Evolutionary conservation across 345 rosid genomes (phyloP), one percentile per base, ranked within the genome.

Genomic region (Atalantia buxifolia): DNA sequence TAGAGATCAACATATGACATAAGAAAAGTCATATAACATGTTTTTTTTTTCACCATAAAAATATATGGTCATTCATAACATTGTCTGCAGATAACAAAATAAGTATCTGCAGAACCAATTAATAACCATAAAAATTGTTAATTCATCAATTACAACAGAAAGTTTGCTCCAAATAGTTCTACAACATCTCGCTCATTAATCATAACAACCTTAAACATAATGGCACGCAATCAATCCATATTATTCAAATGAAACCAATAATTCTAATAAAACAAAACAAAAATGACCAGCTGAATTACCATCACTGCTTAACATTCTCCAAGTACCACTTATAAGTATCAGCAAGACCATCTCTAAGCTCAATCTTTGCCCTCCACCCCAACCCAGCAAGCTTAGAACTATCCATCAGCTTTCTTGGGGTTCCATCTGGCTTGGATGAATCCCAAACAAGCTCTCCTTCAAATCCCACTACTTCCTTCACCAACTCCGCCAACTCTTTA

Each of bases 321-420:
- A 87, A 78, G 77, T 94, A 96, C 99, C 98, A 96, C 57, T 88
- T 86, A 66, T 96, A 96, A 68, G 98, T 96, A 72, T 87, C 94
- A 33, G 80, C 77, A 61, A 96, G 97, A 2, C 99, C 99, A 73
- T 91, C 98, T 79, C 77, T 89, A 6, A 94, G 72, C 6, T 94
- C 83, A 59, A 94, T 42, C 88, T 92, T 92, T 0, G 99, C 90
- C 1, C 68, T 78, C 98, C 98, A 96, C 8, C 98, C 99, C 85
- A 96, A 84, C 18, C 81, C 86, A 1, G 90, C 87, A 0, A 94
- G 89, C 90, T 89, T 92, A 0, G 99, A 89, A 86, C 88, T 94
- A 81, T 96, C 98, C 98, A 96, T 96, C 71, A 96, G 87, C 86
- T 96, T 96, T 88, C 98, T 85, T 0, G 98, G 98, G 28, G 98